Conservation (phyloP, 2,329 filamentous ascomycete species). For the Tolypocladium album region DNA sequence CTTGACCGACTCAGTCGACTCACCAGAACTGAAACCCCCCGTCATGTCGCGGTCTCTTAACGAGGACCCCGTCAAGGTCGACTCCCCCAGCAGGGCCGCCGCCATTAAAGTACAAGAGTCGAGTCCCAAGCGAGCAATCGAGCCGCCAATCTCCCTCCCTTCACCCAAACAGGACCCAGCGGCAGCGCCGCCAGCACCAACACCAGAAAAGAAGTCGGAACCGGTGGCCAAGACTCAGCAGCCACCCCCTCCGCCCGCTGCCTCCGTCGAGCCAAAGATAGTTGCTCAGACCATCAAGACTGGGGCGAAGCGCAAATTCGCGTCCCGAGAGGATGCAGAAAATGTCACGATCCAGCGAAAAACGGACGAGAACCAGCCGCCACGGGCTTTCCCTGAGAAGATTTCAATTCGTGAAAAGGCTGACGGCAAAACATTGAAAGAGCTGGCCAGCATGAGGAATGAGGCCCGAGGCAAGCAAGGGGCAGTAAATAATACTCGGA, state of each 20-base stretch:
- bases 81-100: conserved; percentile 28
- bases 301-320: conserved; percentile 48
- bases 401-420: conserved; percentile 22
- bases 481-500: conserved; percentile 24
- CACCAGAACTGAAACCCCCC: conserved; percentile 58
- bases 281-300: conserved; percentile 23
- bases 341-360: neutral
- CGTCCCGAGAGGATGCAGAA: conserved; percentile 42
- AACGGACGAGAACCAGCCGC: neutral
- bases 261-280: neutral
- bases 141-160: conserved; percentile 18
- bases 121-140: conserved; percentile 15
- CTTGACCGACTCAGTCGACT: conserved; percentile 36
- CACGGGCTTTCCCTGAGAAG: conserved; percentile 11
- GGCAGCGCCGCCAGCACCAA: conserved; percentile 5
- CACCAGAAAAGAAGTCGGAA: conserved; percentile 16
- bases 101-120: conserved; percentile 4
- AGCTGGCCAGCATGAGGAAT: conserved; percentile 29
- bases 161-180: conserved; percentile 16
- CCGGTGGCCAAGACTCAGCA: neutral
- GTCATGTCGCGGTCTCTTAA: conserved; percentile 49
- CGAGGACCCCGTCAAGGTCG: conserved; percentile 41
- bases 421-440: conserved; percentile 33
- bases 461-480: conserved; percentile 24
- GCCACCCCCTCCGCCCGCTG: neutral